Evolutionary conservation across 2,329 filamentous ascomycete genomes (phyloP), one percentile per base, ranked within the genome.

Genomic region (Lojkania enalia): DNA sequence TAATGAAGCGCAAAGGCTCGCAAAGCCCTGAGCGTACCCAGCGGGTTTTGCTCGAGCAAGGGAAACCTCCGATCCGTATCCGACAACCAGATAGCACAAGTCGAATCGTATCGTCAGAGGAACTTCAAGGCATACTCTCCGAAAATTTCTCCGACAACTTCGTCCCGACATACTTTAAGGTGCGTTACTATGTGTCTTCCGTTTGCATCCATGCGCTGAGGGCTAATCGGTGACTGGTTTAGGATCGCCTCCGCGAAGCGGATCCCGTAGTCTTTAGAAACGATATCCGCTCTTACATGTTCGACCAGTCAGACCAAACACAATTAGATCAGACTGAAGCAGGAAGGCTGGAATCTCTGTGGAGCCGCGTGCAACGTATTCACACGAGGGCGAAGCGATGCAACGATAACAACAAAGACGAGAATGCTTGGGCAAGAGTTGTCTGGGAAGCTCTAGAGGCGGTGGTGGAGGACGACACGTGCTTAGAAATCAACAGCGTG

Each of bases 341-440:
- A 13, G 35, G 20, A 15, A 38, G 35, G 13, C 19, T 38, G 19
- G 35, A 38, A 18, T 38, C 31, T 7, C 15, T 33, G 15, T 33
- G 31, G 31, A 33, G 15, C 7, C 35, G 35, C 9, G 35, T 38
- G 19, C 35, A 38, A 15, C 35, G 35, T 18, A 38, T 38, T 38
- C 35, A 38, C 19, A 38, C 35, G 9, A 38, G 35, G 16, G 35
- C 35, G 35, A 38, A 38, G 20, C 11, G 35, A 25, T 38, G 35
- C 35, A 38, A 38, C 35, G 35, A 38, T 21, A 38, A 38, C 20
- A 38, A 38, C 15, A 38, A 38, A 21, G 35, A 38, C 20, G 35
- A 20, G 19, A 38, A 38, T 38, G 20, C 35, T 19, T 38, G 35
- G 35, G 35, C 35, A 15, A 38, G 35, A 21, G 31, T 33, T 9